Evolutionary conservation across 495 filamentous ascomycete genomes (phyloP).

Genomic region (Talaromyces borbonicus): DNA sequence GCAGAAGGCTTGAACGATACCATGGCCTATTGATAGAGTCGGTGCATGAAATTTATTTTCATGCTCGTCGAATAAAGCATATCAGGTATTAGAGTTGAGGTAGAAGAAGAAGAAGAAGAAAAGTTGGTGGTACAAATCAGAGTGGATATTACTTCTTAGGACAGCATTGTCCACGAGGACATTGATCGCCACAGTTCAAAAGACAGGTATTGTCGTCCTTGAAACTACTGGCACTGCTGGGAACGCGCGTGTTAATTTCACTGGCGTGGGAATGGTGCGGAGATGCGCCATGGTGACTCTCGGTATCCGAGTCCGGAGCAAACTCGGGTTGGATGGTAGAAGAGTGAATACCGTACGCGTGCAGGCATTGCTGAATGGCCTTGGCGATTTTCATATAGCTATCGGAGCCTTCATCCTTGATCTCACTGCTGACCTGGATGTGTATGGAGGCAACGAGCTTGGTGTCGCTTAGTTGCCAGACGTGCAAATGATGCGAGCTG

Average conservation of each 20-base stretch:
- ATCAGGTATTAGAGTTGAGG: not conserved
- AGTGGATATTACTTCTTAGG: conserved; percentile 21
- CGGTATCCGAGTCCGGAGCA: conserved; percentile 49
- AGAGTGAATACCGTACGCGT: conserved; percentile 95
- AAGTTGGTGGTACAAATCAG: not conserved
- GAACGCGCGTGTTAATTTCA: conserved; percentile 20
- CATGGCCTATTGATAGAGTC: not conserved
- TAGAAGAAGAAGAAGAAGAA: not conserved
- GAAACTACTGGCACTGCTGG: conserved; percentile 41
- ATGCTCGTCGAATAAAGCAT: not conserved
- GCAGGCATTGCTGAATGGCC: conserved; percentile 72
- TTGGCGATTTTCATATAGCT: conserved; percentile 83
- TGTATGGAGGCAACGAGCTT: conserved; percentile 88
- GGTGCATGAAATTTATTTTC: not conserved
- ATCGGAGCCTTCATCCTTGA: conserved; percentile 59
- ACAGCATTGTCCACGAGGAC: conserved; percentile 67
- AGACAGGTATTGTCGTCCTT: conserved; percentile 57
- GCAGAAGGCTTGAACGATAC: too few species aligned
- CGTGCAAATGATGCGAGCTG: conserved; percentile 89
- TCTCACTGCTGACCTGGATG: conserved; percentile 73
- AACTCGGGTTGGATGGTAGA: conserved; percentile 98
- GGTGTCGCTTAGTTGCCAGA: conserved; percentile 93
- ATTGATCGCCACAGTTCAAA: conserved; percentile 79
- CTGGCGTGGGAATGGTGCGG: conserved; percentile 20
- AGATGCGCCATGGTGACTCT: conserved; percentile 26